Conservation (phyloP, 768 basidiomycete species). For the Suillus subluteus region DNA sequence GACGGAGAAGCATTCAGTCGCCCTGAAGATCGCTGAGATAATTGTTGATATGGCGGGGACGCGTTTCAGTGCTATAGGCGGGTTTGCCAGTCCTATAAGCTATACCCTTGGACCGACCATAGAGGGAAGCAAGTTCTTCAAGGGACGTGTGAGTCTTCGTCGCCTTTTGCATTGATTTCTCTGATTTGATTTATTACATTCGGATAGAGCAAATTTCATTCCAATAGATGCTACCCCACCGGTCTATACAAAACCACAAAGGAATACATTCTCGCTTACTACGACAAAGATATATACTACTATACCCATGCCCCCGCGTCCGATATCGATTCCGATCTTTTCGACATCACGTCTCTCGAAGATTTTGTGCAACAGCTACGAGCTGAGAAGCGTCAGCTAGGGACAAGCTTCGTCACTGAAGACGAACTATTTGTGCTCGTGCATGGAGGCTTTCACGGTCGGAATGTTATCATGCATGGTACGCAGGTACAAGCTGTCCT, state of each 20-base stretch:
- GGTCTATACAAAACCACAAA: background rate
- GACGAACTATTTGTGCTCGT: background rate
- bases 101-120: background rate
- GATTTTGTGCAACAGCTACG: background rate
- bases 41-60: background rate
- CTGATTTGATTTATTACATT: background rate
- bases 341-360: background rate
- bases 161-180: background rate
- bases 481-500: background rate
- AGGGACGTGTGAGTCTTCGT: background rate
- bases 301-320: background rate
- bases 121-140: background rate
- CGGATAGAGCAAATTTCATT: background rate
- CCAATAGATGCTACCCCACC: background rate
- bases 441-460: background rate
- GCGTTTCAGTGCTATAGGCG: background rate
- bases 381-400: background rate
- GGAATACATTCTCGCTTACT: background rate
- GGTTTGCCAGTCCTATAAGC: background rate
- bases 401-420: background rate
- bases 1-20: background rate
- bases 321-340: background rate
- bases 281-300: slow-evolving; percentile 1
- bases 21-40: background rate
- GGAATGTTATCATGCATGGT: background rate